Evolutionary conservation across 2,329 filamentous ascomycete genomes (phyloP), one percentile per base, ranked within the genome.

Genomic region (Cephalotrichum gorgonifer): DNA sequence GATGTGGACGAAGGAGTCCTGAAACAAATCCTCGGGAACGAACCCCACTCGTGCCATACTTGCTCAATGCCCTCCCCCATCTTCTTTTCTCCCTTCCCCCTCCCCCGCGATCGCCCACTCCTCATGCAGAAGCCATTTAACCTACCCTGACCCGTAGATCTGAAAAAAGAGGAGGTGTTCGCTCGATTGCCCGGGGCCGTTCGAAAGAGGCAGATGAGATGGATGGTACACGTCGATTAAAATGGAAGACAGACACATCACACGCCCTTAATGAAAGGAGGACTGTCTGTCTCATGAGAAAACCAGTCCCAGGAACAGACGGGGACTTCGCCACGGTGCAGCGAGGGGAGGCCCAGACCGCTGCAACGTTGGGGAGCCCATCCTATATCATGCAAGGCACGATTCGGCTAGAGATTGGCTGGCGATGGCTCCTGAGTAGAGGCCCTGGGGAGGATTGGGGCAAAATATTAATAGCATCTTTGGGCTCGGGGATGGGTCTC

Each of bases 41-140:
- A 23, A 41, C 45, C 23, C 31, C 45, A 39, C 33, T 26, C 39
- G 27, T 39, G 14, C 22, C 33, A 14, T 26, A 17, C 23, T 33
- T 39, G 17, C 30, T 3, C 31, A 27, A 41, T 39, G 33, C 31
- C 26, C 26, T 17, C 17, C 25, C 46, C 9, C n/a, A 35, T n/a
- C 35, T 4, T 39, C 35, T 9, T 4, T 12, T 31, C 11, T 3
- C 11, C 4, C 12, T 15, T 39, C 6, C 17, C 12, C 17, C 9
- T 20, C 35, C 7, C 35, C 17, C 5, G 35, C 35, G n/a, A 20
- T 22, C 22, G n/a, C 30, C 30, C 30, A 15, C 30, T 31, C 33
- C n/a, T 47, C 35, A 48, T 48, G 46, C 46, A 15, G n/a, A n/a
- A 31, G 26, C 46, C 25, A 48, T 48, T 48, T 43, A 48, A 48